phyloP scores from a whole-genome alignment of 371 early-diverging fungal genomes.

The Mucor lusitanicus region DNA sequence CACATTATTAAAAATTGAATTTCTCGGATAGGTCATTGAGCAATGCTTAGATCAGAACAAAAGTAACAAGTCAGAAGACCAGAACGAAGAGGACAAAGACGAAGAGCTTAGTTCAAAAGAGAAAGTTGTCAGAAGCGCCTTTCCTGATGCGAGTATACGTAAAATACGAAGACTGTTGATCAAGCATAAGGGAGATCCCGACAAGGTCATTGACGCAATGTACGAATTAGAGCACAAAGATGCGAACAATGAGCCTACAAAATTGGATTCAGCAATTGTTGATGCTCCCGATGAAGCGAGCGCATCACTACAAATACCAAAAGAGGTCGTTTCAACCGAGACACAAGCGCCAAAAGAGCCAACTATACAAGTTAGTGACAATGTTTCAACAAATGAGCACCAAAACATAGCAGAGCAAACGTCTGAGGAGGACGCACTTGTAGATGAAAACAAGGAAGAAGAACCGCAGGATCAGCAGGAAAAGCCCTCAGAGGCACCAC shows the following conservation, averaged over 20 bases:
- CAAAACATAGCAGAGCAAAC: background rate
- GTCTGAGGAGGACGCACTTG: background rate
- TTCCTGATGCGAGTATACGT: constrained; percentile 44
- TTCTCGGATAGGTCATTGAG: background rate
- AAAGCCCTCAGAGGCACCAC: background rate
- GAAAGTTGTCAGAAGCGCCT: constrained; percentile 51
- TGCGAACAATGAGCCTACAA: background rate
- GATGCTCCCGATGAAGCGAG: background rate
- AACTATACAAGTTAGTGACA: background rate
- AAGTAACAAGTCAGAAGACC: background rate
- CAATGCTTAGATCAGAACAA: background rate
- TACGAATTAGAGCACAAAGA: constrained; percentile 27
- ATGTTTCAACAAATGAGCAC: background rate
- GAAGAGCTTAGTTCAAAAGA: constrained; percentile 38
- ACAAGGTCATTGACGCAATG: constrained; percentile 59
- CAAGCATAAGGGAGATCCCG: constrained; percentile 48
- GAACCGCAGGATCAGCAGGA: background rate
- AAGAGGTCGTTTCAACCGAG: background rate
- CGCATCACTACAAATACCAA: background rate
- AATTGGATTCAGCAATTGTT: background rate
- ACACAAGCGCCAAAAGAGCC: background rate
- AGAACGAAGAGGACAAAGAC: constrained; percentile 29
- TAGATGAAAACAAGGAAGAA: background rate
- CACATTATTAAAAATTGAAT: too few species aligned
- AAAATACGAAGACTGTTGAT: constrained; percentile 55